phyloP scores from a whole-genome alignment of 352 stramenopile genomes.

The Elongisporangium undulatum region DNA sequence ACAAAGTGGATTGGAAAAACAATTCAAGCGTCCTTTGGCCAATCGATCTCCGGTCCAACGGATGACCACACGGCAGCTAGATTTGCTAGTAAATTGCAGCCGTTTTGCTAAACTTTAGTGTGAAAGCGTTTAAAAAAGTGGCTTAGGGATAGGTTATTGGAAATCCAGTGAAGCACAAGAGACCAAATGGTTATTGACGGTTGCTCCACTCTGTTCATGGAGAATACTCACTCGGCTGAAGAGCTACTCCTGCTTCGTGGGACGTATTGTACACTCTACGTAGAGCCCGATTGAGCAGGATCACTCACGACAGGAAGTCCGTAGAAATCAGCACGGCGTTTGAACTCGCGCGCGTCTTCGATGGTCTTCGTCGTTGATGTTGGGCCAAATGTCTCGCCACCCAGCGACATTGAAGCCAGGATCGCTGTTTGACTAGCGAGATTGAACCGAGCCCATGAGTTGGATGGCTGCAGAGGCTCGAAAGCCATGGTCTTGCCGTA shows the following conservation, averaged over 20 bases:
- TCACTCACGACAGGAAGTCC: not conserved
- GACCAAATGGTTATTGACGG: too few species aligned
- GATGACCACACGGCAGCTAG: too few species aligned
- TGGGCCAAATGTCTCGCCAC: constrained; percentile 9
- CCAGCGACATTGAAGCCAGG: constrained; percentile 6
- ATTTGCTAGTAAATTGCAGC: too few species aligned
- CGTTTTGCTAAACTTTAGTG: too few species aligned
- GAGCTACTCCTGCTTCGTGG: not conserved
- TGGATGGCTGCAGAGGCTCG: constrained; percentile 4
- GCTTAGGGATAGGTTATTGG: too few species aligned
- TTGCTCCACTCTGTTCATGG: too few species aligned
- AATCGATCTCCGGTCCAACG: not conserved
- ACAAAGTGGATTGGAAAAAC: too few species aligned
- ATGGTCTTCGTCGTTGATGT: constrained; percentile 8
- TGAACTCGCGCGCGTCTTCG: constrained; percentile 20
- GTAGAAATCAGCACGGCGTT: constrained; percentile 8
- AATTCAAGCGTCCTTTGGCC: too few species aligned
- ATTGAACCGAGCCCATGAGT: constrained; percentile 10
- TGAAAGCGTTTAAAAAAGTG: too few species aligned
- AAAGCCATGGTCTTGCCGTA: constrained; percentile 38
- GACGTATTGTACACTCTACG: not conserved
- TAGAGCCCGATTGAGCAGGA: not conserved
- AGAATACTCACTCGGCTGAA: too few species aligned
- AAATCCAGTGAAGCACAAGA: too few species aligned
- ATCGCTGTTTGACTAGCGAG: constrained; percentile 17